A percentile compares a stretch with the other conserved stretches of the same genome.
Evolutionary conservation across 163 green algal species (phyloP).

Genomic region (Scenedesmus sp.): DNA sequence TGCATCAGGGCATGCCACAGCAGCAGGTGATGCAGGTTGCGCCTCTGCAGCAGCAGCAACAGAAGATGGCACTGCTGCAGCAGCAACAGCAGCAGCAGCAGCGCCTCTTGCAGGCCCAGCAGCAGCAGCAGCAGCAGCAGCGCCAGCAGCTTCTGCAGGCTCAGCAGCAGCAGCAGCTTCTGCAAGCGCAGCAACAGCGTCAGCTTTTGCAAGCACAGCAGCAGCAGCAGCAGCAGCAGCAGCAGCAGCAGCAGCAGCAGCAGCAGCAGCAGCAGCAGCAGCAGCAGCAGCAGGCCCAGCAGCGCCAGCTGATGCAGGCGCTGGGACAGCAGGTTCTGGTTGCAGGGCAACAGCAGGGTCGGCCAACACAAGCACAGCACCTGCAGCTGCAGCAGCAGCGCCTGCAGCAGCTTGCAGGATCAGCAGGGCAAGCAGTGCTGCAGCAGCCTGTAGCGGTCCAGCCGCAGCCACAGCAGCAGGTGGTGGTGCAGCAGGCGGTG

Average conservation of each 20-base stretch:
- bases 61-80: neutral
- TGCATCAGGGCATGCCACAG: neutral
- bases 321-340: neutral
- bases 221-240: neutral
- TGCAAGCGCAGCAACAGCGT: too few species aligned
- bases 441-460: neutral
- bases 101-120: too few species aligned
- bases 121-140: too few species aligned
- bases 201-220: too few species aligned
- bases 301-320: neutral
- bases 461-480: neutral
- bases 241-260: neutral
- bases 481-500: constrained; percentile 22
- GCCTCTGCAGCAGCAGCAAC: constrained; percentile 16
- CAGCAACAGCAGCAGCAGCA: constrained; percentile 24
- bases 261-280: neutral
- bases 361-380: neutral
- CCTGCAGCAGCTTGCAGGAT: neutral
- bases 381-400: neutral
- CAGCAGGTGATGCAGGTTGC: constrained; percentile 13
- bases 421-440: neutral
- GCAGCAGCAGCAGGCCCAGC: neutral
- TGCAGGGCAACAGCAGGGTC: neutral
- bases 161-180: too few species aligned
- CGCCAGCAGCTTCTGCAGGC: neutral